phyloP scores from a whole-genome alignment of 352 stramenopile species.

The Pythium brassicae region DNA sequence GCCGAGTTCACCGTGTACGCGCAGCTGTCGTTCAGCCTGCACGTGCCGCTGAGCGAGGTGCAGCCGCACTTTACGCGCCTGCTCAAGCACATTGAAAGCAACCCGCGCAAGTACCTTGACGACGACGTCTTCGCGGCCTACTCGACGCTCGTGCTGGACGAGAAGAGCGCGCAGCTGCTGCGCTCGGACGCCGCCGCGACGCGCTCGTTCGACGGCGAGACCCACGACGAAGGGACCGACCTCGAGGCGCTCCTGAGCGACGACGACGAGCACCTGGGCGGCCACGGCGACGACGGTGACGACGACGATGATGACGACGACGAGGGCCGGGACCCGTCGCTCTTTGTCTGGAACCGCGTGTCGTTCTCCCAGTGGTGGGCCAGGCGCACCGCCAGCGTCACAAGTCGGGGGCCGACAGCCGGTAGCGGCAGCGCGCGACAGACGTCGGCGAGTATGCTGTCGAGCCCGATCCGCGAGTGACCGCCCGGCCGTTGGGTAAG shows the following conservation, averaged over 20 bases:
- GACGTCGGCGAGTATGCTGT: conserved; percentile 3
- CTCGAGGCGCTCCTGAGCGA: conserved; percentile 64
- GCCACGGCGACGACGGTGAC: conserved; percentile 18
- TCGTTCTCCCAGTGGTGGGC: conserved; percentile 81
- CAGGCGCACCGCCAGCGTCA: conserved; percentile 25
- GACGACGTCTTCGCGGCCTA: conserved; percentile 81
- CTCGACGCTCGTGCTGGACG: conserved; percentile 61
- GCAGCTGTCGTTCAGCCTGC: conserved; percentile 86
- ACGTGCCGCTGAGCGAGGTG: conserved; percentile 74
- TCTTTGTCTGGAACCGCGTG: conserved; percentile 72
- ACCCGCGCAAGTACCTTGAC: conserved; percentile 86
- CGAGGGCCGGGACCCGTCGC: conserved; percentile 24
- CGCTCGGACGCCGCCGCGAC: conserved; percentile 11
- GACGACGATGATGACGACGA: conserved; percentile 21
- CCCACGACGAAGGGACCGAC: conserved; percentile 59
- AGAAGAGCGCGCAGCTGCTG: conserved; percentile 34
- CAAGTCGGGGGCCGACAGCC: neutral
- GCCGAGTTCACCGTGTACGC: conserved; percentile 89
- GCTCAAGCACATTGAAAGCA: conserved; percentile 84
- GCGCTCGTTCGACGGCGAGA: conserved; percentile 31
- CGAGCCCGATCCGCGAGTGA: conserved; percentile 15
- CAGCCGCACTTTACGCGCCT: conserved; percentile 86
- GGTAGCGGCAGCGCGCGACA: conserved; percentile 11
- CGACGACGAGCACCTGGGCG: conserved; percentile 38
- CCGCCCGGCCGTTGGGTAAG: neutral